Evolutionary conservation across 2,329 filamentous ascomycete genomes (phyloP).

Genomic region (Macroventuria anomochaeta): DNA sequence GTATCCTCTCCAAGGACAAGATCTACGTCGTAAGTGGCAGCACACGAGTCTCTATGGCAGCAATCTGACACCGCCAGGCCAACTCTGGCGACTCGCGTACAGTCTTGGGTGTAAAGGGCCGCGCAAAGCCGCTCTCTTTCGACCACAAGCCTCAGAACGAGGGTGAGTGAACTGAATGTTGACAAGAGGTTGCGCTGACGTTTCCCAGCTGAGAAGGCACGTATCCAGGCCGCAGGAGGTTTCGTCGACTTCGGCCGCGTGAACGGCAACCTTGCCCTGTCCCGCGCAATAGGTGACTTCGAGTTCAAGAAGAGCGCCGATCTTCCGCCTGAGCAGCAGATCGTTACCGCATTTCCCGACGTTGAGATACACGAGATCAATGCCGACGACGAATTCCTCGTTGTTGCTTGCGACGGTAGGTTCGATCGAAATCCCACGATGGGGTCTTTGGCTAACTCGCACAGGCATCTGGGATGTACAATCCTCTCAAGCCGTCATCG

Average conservation of each 20-base stretch:
- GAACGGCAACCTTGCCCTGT: slow-evolving; percentile 96
- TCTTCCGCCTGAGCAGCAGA: slow-evolving; percentile 96
- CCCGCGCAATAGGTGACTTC: slow-evolving; percentile 96
- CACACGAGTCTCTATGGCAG: background rate
- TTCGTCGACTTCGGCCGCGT: slow-evolving; percentile 99
- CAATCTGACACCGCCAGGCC: slow-evolving; percentile 64
- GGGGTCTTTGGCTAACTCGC: slow-evolving; percentile 20
- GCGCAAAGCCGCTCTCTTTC: slow-evolving; percentile 97
- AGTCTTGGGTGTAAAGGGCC: slow-evolving; percentile 93
- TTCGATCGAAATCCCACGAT: background rate
- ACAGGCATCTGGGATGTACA: slow-evolving; percentile 99
- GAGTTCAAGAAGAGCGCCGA: slow-evolving; percentile 99
- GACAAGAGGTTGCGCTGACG: slow-evolving; percentile 23
- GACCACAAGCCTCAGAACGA: slow-evolving; percentile 99
- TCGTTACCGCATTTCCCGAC: slow-evolving; percentile 95
- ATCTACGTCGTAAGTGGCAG: slow-evolving; percentile 86
- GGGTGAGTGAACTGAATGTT: slow-evolving; percentile 60
- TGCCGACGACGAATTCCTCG: slow-evolving; percentile 87
- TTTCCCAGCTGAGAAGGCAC: slow-evolving; percentile 84
- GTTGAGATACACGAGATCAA: slow-evolving; percentile 89
- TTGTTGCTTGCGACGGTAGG: slow-evolving; percentile 54
- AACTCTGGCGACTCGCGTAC: slow-evolving; percentile 96
- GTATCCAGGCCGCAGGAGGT: slow-evolving; percentile 93
- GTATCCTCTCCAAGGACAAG: slow-evolving; percentile 86
- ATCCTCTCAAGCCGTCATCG: slow-evolving; percentile 94